A percentile compares a stretch with the other conserved stretches of the same genome.
Conservation (phyloP, 2,329 filamentous ascomycete genomes). For the Talaromyces albobiverticillius region DNA sequence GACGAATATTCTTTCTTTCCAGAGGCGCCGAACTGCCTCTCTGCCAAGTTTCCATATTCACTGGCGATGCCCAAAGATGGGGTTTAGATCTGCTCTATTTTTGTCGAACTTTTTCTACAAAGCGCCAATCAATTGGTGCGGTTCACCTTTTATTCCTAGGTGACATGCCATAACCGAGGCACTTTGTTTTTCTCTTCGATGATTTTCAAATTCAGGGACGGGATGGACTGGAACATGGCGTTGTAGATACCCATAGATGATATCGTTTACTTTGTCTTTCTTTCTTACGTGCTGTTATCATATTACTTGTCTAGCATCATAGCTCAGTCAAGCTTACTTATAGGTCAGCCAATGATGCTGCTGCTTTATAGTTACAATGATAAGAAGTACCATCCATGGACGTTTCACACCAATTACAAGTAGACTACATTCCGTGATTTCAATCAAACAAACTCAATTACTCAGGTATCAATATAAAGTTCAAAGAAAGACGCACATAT, state of each 20-base stretch:
- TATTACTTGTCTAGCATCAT: not conserved
- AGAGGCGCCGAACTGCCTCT: not conserved
- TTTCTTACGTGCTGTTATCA: not conserved
- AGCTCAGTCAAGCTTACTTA: not conserved
- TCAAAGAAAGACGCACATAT: not conserved
- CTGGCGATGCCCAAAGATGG: not conserved
- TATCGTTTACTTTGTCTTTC: constrained; percentile 1
- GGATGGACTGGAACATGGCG: constrained; percentile 8
- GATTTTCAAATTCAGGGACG: constrained; percentile 2
- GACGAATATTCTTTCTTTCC: constrained; percentile 6
- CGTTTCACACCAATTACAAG: too few species aligned
- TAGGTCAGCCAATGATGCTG: not conserved
- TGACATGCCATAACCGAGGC: not conserved
- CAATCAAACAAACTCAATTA: not conserved
- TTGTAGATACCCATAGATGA: constrained; percentile 14
- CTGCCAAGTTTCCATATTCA: constrained; percentile 5
- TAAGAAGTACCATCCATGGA: not conserved
- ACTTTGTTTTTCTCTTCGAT: constrained; percentile 7
- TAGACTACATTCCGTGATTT: too few species aligned
- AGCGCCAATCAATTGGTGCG: not conserved
- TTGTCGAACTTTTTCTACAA: not conserved
- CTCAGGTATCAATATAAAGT: constrained; percentile 2
- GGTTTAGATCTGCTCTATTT: constrained; percentile 7
- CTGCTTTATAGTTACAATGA: not conserved
- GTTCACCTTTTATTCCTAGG: not conserved